Conservation (phyloP, 2,329 filamentous ascomycete genomes). For the Exophiala lecanii-corni region DNA sequence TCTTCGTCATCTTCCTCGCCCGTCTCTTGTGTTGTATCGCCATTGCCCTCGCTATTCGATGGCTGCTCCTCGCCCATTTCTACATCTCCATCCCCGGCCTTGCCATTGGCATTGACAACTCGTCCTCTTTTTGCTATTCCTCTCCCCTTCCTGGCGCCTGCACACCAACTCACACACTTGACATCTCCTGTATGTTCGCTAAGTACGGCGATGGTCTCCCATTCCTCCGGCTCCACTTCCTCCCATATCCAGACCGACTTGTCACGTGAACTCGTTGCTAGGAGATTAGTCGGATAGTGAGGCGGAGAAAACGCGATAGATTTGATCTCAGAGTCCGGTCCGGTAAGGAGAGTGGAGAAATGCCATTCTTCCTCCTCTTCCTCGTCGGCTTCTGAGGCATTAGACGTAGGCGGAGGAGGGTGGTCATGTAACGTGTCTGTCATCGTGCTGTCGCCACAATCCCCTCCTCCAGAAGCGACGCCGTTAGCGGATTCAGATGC, state of each 20-base stretch:
- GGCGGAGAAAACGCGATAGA: conserved; percentile 57
- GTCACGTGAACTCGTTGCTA: conserved; percentile 87
- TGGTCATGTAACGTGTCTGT: conserved; percentile 6
- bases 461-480: conserved; percentile 16
- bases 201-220: conserved; percentile 91
- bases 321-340: conserved; percentile 95
- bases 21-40: neutral
- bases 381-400: conserved; percentile 29
- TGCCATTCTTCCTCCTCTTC: conserved; percentile 80
- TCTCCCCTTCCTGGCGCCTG: conserved; percentile 42
- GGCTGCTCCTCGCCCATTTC: conserved; percentile 11
- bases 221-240: conserved; percentile 86
- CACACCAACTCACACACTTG: conserved; percentile 90
- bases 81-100: conserved; percentile 10
- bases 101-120: neutral
- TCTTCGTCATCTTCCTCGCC: conserved; percentile 5
- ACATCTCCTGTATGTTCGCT: conserved; percentile 95
- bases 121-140: conserved; percentile 10
- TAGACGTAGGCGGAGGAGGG: neutral
- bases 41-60: conserved; percentile 2
- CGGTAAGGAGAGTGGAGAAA: conserved; percentile 86
- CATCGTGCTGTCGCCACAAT: neutral
- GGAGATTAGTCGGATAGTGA: conserved; percentile 61
- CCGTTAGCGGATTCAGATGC: conserved; percentile 20
- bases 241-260: conserved; percentile 99